These are phyloP conservation scores for Candida pseudoglaebosa DNA, from an alignment of 805 yeast species.

Conservation along the genomic window DNA sequence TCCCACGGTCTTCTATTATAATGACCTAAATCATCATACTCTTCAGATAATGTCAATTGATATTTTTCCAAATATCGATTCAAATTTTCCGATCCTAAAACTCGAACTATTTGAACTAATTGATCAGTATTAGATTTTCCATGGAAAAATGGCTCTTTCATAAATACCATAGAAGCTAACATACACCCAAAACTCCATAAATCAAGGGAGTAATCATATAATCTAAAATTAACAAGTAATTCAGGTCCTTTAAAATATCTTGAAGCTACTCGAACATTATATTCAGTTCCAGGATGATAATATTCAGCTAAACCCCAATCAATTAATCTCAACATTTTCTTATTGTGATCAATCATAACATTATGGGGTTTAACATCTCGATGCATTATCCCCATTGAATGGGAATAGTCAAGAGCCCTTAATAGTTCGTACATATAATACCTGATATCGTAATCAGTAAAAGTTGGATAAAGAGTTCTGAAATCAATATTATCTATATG, in stretches of 20 bases:
- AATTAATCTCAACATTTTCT: constrained; percentile 67
- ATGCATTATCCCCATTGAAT: constrained; percentile 75
- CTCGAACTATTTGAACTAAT: constrained; percentile 81
- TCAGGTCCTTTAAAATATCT: constrained; percentile 94
- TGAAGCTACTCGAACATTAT: constrained; percentile 91
- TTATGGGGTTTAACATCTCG: constrained; percentile 95
- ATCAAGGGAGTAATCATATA: constrained; percentile 88
- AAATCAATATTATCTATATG: constrained; percentile 82
- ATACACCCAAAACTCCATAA: constrained; percentile 94
- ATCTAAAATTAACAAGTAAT: constrained; percentile 75
- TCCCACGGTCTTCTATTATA: constrained; percentile 84
- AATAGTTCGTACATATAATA: constrained; percentile 81
- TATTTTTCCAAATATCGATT: constrained; percentile 68
- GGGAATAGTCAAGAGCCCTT: constrained; percentile 80
- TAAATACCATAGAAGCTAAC: constrained; percentile 85
- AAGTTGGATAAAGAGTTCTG: constrained; percentile 78
- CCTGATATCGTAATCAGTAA: constrained; percentile 69
- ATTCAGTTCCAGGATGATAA: constrained; percentile 84
- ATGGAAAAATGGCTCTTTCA: constrained; percentile 88
- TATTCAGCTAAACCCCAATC: constrained; percentile 98
- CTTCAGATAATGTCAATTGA: constrained; percentile 63
- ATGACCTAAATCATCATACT: constrained; percentile 69
- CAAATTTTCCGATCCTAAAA: constrained; percentile 80
- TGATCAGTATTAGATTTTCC: constrained; percentile 92
- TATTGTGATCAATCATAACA: constrained; percentile 86